Percentiles rank a stretch among this genome's conserved stretches.
These are phyloP conservation scores for Adansonia digitata DNA, from an alignment of 345 rosid genomes.

Conservation along the genomic window DNA sequence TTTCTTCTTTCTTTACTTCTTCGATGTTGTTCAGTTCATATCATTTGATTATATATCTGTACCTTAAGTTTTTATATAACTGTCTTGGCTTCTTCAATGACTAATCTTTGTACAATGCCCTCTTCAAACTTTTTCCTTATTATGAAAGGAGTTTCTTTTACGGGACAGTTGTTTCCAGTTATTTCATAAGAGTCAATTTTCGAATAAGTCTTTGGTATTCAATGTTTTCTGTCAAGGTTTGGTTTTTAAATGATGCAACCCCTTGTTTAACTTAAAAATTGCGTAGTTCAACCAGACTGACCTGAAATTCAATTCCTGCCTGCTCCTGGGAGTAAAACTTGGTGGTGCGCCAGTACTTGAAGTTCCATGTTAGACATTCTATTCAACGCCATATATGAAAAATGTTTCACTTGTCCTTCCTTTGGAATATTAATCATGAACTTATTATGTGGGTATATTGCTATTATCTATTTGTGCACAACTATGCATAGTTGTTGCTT, in stretches of 20 bases:
- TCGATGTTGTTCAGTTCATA: not conserved
- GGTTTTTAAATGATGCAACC: not conserved
- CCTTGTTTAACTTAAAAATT: not conserved
- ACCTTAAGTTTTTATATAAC: not conserved
- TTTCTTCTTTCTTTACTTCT: not conserved
- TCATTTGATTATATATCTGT: not conserved
- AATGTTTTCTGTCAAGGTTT: not conserved
- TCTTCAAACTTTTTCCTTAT: not conserved
- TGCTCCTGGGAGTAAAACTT: not conserved
- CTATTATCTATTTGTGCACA: not conserved
- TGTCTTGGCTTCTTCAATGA: not conserved
- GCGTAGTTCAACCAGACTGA: not conserved
- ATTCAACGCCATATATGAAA: not conserved
- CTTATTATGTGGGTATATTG: not conserved
- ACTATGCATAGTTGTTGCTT: not conserved
- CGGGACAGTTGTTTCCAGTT: not conserved
- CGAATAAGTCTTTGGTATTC: not conserved
- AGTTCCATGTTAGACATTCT: not conserved
- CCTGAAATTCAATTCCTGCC: not conserved
- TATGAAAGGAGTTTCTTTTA: not conserved
- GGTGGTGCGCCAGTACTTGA: not conserved
- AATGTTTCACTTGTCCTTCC: not conserved
- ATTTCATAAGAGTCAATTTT: not conserved
- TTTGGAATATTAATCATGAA: not conserved
- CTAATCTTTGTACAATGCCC: not conserved